These are phyloP conservation scores for Podospora pseudopauciseta DNA, from an alignment of 495 filamentous ascomycete species.

Conservation along the genomic window DNA sequence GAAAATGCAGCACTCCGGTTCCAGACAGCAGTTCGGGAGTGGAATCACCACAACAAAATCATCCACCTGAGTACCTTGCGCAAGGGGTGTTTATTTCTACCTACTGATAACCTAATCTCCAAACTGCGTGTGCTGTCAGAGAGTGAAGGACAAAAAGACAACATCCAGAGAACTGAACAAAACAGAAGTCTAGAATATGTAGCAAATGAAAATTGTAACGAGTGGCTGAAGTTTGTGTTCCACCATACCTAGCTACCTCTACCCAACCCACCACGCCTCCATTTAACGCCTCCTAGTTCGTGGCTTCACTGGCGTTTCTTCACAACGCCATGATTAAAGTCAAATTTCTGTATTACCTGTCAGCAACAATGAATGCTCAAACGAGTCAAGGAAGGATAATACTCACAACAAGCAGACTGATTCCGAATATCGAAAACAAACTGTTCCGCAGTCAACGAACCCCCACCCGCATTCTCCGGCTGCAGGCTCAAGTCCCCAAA, in stretches of 20 bases:
- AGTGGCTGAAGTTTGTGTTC: not conserved
- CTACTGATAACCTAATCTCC: not conserved
- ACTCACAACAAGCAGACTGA: not conserved
- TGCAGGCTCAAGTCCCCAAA: not conserved
- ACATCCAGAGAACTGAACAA: not conserved
- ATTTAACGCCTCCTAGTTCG: not conserved
- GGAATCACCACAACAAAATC: not conserved
- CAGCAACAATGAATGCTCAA: too few relatives aligned
- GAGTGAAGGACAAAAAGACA: not conserved
- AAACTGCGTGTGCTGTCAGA: not conserved
- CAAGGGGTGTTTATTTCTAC: not conserved
- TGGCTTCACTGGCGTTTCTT: not conserved
- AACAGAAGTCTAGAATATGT: not conserved
- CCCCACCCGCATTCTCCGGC: not conserved
- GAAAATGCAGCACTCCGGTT: too few relatives aligned
- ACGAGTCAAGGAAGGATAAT: not conserved
- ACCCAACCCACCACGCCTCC: too few relatives aligned
- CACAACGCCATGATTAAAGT: too few relatives aligned
- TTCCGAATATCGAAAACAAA: not conserved
- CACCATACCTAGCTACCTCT: not conserved
- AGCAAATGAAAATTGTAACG: not conserved
- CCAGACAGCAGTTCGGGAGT: not conserved
- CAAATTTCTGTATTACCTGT: too few relatives aligned
- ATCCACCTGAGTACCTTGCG: not conserved
- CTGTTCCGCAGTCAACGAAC: not conserved